Base-by-base conservation (phyloP, 2,329 filamentous ascomycete genomes). In the Alternaria triticimaculans region DNA sequence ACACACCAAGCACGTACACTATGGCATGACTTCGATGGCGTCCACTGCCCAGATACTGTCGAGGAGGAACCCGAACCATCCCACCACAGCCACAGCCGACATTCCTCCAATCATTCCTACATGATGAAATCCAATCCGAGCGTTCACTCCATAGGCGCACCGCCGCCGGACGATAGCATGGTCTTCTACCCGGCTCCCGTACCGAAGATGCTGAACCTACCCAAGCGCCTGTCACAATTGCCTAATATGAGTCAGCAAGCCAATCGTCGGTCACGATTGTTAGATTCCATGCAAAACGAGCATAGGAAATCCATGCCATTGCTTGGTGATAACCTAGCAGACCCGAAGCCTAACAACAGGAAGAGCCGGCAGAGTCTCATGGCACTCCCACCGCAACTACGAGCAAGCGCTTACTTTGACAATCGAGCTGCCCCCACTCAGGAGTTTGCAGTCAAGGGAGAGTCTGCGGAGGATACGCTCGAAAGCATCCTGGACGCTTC, bases 101-200 rank as follows among this genome's bases (percentile, higher is more conserved):
- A 75, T 15, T 78, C 77, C 6, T 67, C 66, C 33, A 62, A 59
- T 53, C 55, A 53, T 44, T 77, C 77, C 11, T 58, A 58, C 8
- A 89, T 76, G 81, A 88, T 73, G 85, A 90, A 73, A 33, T 51
- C 69, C 3, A 58, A 72, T 9, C 67, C 72, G 30, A 65, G 74
- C 23, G 60, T 65, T 5, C 68, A 69, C 5, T 64, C 68, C 0
- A 66, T 71, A 25, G 76, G 66, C 12, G 70, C 68, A 6, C 88
- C 88, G 2, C 83, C 86, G 25, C 90, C 90, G 2, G 90, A 89
- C 5, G 89, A 95, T 69, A 85, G 90, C 71, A 97, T 98, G 92
- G 88, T 97, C 10, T 98, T 91, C 80, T 99, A 99, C 78, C 96
- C 96, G 14, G 96, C 96, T 4, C 94, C 93, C 1, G 96, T 99